Evolutionary conservation across 371 early-diverging fungal species (phyloP), one percentile per base, ranked within the genome.

Genomic region (Entomophthora muscae): DNA sequence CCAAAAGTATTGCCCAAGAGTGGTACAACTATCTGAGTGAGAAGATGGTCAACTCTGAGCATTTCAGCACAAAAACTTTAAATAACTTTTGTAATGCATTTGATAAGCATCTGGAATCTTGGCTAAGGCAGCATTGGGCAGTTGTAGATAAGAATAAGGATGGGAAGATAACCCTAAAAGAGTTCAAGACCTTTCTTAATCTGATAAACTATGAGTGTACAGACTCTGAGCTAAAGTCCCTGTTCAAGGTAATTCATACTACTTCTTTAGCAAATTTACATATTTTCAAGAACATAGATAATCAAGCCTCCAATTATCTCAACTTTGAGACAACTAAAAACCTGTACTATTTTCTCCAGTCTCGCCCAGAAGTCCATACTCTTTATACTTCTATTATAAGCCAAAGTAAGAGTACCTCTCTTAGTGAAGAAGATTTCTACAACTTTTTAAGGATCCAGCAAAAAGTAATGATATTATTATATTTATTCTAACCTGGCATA

Each of bases 121-220:
- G 62, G 62, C 27, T 62, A 13, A 22, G 28, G 29, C 52, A 62
- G 17, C 10, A 29, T 62, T 62, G 62, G 62, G 53, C 62, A 2
- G 52, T 52, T 10, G n/a, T 51, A 2, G 62, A 62, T 52, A 62
- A 51, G 53, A 53, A 62, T 52, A 51, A 52, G 29, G 62, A 62
- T 53, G 62, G 62, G 29, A 51, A 28, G 3, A 21, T 62, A 2
- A 51, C 42, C 21, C 21, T 62, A 3, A 62, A 62, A 29, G 62
- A 62, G 28, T 52, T 62, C 26, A 62, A 62, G 28, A 13, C 21
- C 1, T 62, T 62, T 62, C n/a, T 62, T 5, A 53, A 52, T 26
- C 42, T 62, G 52, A 62, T 62, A 10, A 61, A 61, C 26, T 32
- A 32, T 51, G 61, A 61, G 13, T 61, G 61, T 24, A 21, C 61